A percentile compares a stretch with the other conserved stretches of the same genome.
These are phyloP conservation scores for Quercus lobata DNA, from an alignment of 331 rosid species.

Conservation along the genomic window DNA sequence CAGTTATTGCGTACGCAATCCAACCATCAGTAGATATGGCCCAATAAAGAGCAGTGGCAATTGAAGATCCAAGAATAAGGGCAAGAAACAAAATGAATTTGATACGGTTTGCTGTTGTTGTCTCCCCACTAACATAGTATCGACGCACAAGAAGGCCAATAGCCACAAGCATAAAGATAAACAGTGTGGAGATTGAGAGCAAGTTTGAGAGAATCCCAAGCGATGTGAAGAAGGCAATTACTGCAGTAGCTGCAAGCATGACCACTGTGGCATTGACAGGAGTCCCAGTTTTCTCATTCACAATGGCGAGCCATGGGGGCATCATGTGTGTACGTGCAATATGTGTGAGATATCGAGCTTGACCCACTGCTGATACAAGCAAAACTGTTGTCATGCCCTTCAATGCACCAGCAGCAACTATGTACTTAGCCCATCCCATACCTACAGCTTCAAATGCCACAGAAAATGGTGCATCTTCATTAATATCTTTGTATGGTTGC, in stretches of 20 bases:
- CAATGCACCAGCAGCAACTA: slow-evolving; percentile 70
- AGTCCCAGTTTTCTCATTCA: slow-evolving; percentile 57
- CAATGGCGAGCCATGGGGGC: slow-evolving; percentile 83
- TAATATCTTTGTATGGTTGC: slow-evolving; percentile 23
- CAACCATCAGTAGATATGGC: slow-evolving; percentile 26
- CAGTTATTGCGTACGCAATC: slow-evolving; percentile 38
- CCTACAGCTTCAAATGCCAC: slow-evolving; percentile 68
- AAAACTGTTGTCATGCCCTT: slow-evolving; percentile 91
- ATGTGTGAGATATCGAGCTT: slow-evolving; percentile 85
- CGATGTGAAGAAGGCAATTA: slow-evolving; percentile 65
- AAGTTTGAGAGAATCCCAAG: slow-evolving; percentile 45
- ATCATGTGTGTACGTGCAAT: slow-evolving; percentile 88
- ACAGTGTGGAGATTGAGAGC: slow-evolving; percentile 63
- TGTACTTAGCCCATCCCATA: slow-evolving; percentile 81
- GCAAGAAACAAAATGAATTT: slow-evolving; percentile 37
- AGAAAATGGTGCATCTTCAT: slow-evolving; percentile 57
- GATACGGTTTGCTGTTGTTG: slow-evolving; percentile 21
- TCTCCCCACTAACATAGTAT: slow-evolving; percentile 44
- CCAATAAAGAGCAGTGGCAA: slow-evolving; percentile 38
- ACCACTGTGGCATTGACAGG: slow-evolving; percentile 65
- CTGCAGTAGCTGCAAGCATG: slow-evolving; percentile 57
- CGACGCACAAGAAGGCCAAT: slow-evolving; percentile 55
- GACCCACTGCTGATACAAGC: slow-evolving; percentile 71
- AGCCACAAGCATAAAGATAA: slow-evolving; percentile 66
- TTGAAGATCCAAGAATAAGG: slow-evolving; percentile 35